These are phyloP conservation scores for Sarocladiaceae sp. DNA, from an alignment of 2,329 filamentous ascomycete species.

Conservation along the genomic window DNA sequence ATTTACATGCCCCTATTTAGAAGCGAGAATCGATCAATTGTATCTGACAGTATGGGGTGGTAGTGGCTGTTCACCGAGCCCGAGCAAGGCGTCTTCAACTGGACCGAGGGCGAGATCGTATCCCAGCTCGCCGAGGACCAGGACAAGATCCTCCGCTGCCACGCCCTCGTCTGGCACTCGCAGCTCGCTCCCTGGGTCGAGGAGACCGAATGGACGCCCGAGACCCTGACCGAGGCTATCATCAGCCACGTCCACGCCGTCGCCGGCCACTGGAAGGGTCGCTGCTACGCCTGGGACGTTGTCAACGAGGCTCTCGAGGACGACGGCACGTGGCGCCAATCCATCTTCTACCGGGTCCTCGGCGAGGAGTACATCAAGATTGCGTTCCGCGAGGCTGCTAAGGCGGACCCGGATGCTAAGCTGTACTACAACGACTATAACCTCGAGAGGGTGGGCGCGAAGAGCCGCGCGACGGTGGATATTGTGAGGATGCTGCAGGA, in stretches of 20 bases:
- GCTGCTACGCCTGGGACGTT: conserved; percentile 60
- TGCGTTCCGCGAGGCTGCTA: conserved; percentile 43
- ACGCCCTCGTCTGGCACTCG: conserved; percentile 46
- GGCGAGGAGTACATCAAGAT: conserved; percentile 46
- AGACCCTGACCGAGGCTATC: conserved; percentile 45
- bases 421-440: conserved; percentile 58
- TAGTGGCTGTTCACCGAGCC: conserved; percentile 56
- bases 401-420: conserved; percentile 42
- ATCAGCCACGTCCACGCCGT: conserved; percentile 53
- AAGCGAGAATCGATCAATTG: neutral
- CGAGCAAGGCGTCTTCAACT: conserved; percentile 52
- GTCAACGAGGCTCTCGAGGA: conserved; percentile 56
- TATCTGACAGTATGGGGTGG: neutral
- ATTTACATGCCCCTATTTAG: neutral
- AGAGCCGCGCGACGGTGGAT: conserved; percentile 26
- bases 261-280: conserved; percentile 50
- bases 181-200: conserved; percentile 23
- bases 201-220: conserved; percentile 49
- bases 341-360: conserved; percentile 43
- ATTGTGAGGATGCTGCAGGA: conserved; percentile 28
- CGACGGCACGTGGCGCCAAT: conserved; percentile 40
- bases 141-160: conserved; percentile 49
- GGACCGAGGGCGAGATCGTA: conserved; percentile 48
- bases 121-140: conserved; percentile 34
- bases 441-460: conserved; percentile 35